phyloP scores from a whole-genome alignment of 768 basidiomycete genomes.

The Calocybe indica region DNA sequence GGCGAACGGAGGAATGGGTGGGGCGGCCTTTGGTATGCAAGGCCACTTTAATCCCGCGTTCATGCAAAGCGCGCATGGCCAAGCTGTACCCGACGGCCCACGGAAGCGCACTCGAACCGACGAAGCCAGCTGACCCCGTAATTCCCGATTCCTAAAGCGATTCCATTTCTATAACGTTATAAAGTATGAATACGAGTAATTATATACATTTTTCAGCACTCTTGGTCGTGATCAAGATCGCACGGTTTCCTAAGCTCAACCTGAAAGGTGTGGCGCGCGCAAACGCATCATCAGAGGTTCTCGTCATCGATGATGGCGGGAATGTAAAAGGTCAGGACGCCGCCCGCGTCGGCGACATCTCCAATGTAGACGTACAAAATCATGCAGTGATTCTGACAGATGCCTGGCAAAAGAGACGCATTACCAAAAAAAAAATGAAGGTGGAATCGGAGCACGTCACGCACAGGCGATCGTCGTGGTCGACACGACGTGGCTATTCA shows the following conservation, averaged over 20 bases:
- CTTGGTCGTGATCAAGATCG: too few relatives aligned
- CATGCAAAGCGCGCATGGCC: slow-evolving; percentile 39
- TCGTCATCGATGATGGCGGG: slow-evolving; percentile 68
- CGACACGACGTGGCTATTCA: slow-evolving; percentile 75
- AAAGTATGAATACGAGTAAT: background rate
- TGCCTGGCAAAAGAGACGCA: slow-evolving; percentile 38
- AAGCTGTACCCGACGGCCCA: slow-evolving; percentile 9
- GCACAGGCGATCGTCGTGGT: slow-evolving; percentile 81
- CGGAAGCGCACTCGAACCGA: slow-evolving; percentile 32
- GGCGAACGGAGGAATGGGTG: slow-evolving; percentile 32
- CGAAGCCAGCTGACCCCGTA: slow-evolving; percentile 30
- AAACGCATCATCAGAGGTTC: background rate
- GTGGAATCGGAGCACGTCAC: slow-evolving; percentile 23
- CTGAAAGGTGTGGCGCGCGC: too few relatives aligned
- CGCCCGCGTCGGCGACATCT: slow-evolving; percentile 70
- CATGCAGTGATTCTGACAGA: slow-evolving; percentile 78
- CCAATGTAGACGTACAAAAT: slow-evolving; percentile 91
- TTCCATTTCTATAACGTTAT: background rate
- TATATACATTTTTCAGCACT: background rate
- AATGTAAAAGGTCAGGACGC: slow-evolving; percentile 84
- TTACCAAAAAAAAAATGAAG: background rate
- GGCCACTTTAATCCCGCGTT: slow-evolving; percentile 78
- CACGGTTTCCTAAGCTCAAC: too few relatives aligned
- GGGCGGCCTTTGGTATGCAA: slow-evolving; percentile 36
- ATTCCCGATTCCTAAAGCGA: background rate